Conservation (phyloP, 768 basidiomycete genomes). For the Butyriboletus loyo region DNA sequence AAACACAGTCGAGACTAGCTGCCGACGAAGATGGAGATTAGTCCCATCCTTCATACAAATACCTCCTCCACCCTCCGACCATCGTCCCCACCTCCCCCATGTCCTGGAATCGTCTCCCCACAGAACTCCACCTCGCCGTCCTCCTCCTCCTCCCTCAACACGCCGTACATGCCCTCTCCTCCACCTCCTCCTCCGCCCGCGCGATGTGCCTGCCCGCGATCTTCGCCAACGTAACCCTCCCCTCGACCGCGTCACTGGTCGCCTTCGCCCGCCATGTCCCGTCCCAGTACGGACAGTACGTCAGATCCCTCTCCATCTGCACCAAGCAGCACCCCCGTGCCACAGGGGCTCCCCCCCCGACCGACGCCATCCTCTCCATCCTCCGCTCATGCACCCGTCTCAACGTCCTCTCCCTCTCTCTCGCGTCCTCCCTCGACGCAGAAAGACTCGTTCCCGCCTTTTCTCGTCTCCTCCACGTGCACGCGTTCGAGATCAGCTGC, state of each 20-base stretch:
- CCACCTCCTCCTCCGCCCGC: conserved; percentile 50
- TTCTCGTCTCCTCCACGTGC: conserved; percentile 12
- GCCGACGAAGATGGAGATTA: conserved; percentile 22
- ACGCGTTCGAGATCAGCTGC: conserved; percentile 18
- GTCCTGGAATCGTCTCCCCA: conserved; percentile 58
- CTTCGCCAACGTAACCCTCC: conserved; percentile 57
- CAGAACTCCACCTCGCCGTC: conserved; percentile 62
- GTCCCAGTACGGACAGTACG: conserved; percentile 49
- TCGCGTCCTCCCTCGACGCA: conserved; percentile 25
- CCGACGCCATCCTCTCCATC: conserved; percentile 49
- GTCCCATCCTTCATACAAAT: background rate
- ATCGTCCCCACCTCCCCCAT: background rate
- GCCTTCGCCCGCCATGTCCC: conserved; percentile 60
- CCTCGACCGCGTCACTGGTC: conserved; percentile 42
- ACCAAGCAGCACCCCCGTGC: conserved; percentile 34
- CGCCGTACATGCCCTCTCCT: conserved; percentile 48
- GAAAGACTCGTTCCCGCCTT: conserved; percentile 22
- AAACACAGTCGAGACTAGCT: background rate
- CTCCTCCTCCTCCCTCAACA: conserved; percentile 44
- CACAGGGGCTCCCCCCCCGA: conserved; percentile 30
- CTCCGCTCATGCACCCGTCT: conserved; percentile 50
- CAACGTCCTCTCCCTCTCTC: conserved; percentile 22
- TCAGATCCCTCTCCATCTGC: conserved; percentile 45
- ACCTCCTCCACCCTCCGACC: background rate
- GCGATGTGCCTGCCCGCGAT: conserved; percentile 52